phyloP scores from a whole-genome alignment of 2,329 filamentous ascomycete genomes.

The Fusarium sp. region DNA sequence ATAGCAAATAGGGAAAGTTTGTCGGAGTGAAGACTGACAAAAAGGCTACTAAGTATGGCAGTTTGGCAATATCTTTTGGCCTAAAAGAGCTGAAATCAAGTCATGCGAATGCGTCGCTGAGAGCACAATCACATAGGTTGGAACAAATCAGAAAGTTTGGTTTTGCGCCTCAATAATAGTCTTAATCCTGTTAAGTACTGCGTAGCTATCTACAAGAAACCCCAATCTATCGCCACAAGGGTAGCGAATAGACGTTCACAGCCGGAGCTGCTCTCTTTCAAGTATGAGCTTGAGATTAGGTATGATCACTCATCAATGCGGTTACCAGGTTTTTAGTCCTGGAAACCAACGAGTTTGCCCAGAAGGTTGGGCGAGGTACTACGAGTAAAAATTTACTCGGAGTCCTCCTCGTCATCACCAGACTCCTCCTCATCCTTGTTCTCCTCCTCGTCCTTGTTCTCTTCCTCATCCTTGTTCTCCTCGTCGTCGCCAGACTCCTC shows the following conservation, averaged over 20 bases:
- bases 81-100: too few relatives aligned
- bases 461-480: slow-evolving; percentile 2
- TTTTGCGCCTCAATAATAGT: not conserved
- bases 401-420: not conserved
- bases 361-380: not conserved
- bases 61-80: too few relatives aligned
- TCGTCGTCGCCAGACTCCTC: slow-evolving; percentile 15
- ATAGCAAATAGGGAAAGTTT: too few relatives aligned
- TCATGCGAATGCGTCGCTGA: too few relatives aligned
- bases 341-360: not conserved
- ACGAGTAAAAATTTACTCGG: not conserved
- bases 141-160: not conserved
- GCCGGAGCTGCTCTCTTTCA: not conserved
- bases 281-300: not conserved
- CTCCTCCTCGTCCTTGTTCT: slow-evolving; percentile 8
- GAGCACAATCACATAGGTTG: not conserved
- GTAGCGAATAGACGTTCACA: not conserved
- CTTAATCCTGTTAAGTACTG: slow-evolving; percentile 3
- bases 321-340: not conserved
- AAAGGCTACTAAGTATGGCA: too few relatives aligned
- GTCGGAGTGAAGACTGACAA: too few relatives aligned
- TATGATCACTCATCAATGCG: not conserved
- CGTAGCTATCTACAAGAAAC: slow-evolving; percentile 10
- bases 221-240: not conserved
- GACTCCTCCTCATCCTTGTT: slow-evolving; percentile 6